Evolutionary conservation across 225 moss, liverwort and hornwort genomes (phyloP), one percentile per base, ranked within the genome.

Genomic region (Rhytidiadelphus loreus): DNA sequence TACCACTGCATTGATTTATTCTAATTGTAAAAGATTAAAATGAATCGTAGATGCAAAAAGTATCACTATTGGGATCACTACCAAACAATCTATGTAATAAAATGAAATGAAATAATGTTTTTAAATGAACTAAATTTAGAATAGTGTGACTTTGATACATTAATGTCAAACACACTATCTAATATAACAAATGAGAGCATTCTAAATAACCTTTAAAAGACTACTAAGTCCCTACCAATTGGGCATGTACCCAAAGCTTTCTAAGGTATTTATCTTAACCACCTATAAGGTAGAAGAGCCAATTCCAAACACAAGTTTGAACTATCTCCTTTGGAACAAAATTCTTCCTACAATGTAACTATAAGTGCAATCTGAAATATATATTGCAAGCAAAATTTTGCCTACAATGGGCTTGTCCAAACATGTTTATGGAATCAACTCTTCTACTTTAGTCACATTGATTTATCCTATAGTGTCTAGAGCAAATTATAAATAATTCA

Each of bases 141-240:
- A 32, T 50, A 50, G 12, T 50, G 2, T 20, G 7, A 7, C 4
- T 32, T 50, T 32, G 16, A 0, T 50, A 50, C 48, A 32, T 32
- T 44, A 7, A 5, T 50, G 3, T 33, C 20, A 33, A 30, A 21
- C 0, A 0, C 12, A 30, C 5, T 62, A 7, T 15, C 16, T 19
- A 11, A 19, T 75, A 33, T 0, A 1, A 75, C 50, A 75, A 32
- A 50, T 19, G 21, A 33, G 2, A 33, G 19, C 8, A 75, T 75
- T 75, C 8, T 13, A 18, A 30, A 11, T 4, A 29, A 18, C 1
- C 43, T 75, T 20, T n/a, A n/a, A 32, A 12, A 50, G 32, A 21
- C 8, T 19, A 30, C 4, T 20, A 32, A 50, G 1, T 50, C 5
- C 8, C 3, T 0, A 0, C 33, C 3, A 20, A 33, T 50, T 2